phyloP scores from a whole-genome alignment of 1,284 basidiomycete species.

The Psilocybe mexicana region DNA sequence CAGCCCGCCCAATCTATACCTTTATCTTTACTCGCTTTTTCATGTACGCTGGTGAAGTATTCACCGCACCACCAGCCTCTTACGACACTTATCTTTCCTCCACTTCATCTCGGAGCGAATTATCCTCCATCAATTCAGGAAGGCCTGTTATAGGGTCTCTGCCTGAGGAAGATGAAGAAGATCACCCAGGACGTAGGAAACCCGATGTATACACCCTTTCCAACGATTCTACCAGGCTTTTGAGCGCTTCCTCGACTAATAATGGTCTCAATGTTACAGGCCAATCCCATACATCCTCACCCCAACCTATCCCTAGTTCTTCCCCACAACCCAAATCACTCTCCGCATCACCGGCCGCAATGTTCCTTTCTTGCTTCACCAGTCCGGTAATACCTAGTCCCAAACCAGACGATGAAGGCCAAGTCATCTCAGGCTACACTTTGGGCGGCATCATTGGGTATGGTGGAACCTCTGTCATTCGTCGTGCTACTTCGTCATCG shows the following conservation, averaged over 20 bases:
- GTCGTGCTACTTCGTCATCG: conserved; percentile 67
- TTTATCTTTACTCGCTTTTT: conserved; percentile 17
- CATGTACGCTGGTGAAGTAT: conserved; percentile 29
- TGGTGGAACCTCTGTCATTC: conserved; percentile 87
- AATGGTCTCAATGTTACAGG: background rate
- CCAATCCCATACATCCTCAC: background rate
- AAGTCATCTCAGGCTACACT: conserved; percentile 67
- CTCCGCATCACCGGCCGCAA: conserved; percentile 68
- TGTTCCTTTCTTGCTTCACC: conserved; percentile 75
- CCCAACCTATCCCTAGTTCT: conserved; percentile 12
- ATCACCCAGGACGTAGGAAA: background rate
- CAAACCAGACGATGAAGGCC: conserved; percentile 59
- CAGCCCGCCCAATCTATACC: conserved; percentile 10
- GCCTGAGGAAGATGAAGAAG: conserved; percentile 18
- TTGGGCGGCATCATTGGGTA: conserved; percentile 79
- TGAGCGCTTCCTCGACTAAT: conserved; percentile 20
- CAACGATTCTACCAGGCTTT: conserved; percentile 22
- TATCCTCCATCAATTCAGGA: background rate
- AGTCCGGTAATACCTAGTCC: conserved; percentile 32
- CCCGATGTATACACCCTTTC: conserved; percentile 7
- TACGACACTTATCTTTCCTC: conserved; percentile 7
- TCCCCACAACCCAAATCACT: conserved; percentile 18
- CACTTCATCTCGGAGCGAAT: conserved; percentile 12
- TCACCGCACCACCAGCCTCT: conserved; percentile 8
- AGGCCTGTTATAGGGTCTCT: conserved; percentile 9